Conservation (phyloP, 306 rosid genomes). For the Macrotyloma uniflorum region DNA sequence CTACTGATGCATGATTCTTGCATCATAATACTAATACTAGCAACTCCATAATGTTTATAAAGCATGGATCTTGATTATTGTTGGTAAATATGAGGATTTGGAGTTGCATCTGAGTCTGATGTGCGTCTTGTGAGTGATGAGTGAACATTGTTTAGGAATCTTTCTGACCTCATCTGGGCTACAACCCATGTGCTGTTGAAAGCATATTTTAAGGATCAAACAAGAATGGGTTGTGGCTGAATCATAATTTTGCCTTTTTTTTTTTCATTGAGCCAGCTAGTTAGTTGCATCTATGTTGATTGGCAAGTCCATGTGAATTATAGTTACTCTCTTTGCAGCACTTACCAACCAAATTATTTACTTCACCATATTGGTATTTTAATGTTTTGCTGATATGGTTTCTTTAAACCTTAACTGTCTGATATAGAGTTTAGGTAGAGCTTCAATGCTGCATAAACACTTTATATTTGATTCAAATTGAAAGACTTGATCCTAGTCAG, state of each 20-base stretch:
- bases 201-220: constrained; percentile 45
- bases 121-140: constrained; percentile 42
- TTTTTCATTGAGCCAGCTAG: constrained; percentile 18
- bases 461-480: neutral
- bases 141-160: constrained; percentile 60
- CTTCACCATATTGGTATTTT: constrained; percentile 11
- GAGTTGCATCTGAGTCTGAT: constrained; percentile 42
- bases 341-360: neutral
- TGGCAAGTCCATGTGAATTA: neutral
- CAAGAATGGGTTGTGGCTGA: constrained; percentile 32
- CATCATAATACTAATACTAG: neutral
- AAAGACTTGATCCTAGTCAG: neutral
- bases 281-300: constrained; percentile 13
- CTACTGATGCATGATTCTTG: neutral
- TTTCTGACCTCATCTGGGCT: constrained; percentile 43
- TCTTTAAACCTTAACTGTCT: neutral
- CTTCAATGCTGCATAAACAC: neutral
- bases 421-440: neutral
- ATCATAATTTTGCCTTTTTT: constrained; percentile 6
- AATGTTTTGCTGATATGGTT: neutral
- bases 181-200: constrained; percentile 58
- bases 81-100: constrained; percentile 34
- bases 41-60: neutral
- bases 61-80: neutral
- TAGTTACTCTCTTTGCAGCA: neutral